Evolutionary conservation across 805 yeast genomes (phyloP).

Genomic region (Kluyveromyces lactis): DNA sequence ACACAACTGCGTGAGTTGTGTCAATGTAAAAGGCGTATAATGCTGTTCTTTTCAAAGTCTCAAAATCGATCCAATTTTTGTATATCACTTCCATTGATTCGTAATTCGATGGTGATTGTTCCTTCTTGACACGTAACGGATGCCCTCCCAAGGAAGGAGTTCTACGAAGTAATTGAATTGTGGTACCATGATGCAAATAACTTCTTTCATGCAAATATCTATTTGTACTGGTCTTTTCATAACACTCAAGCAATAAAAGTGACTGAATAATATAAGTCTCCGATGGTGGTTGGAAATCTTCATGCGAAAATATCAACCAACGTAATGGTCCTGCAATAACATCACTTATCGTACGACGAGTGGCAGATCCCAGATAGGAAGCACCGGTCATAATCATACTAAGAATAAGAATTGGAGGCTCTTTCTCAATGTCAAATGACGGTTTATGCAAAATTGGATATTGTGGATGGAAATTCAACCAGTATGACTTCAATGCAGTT

Average conservation of each 20-base stretch:
- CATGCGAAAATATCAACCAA: slow-evolving; percentile 60
- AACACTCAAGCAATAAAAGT: slow-evolving; percentile 63
- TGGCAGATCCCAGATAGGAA: slow-evolving; percentile 29
- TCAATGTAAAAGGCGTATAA: slow-evolving; percentile 78
- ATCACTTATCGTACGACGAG: slow-evolving; percentile 21
- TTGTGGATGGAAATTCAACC: slow-evolving; percentile 51
- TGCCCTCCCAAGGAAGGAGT: slow-evolving; percentile 72
- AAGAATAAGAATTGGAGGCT: slow-evolving; percentile 44
- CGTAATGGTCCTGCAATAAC: slow-evolving; percentile 45
- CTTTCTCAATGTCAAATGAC: slow-evolving; percentile 39
- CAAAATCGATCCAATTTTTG: slow-evolving; percentile 67
- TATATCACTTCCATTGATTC: slow-evolving; percentile 23
- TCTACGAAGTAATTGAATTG: slow-evolving; percentile 68
- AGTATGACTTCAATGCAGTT: slow-evolving; percentile 31
- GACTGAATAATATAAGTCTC: slow-evolving; percentile 70
- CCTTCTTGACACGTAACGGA: slow-evolving; percentile 34
- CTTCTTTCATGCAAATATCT: slow-evolving; percentile 73
- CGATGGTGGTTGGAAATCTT: slow-evolving; percentile 71
- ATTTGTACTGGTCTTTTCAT: slow-evolving; percentile 65
- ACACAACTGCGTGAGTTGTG: slow-evolving; percentile 67
- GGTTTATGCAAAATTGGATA: slow-evolving; percentile 41
- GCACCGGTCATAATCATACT: slow-evolving; percentile 53
- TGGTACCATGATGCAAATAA: slow-evolving; percentile 80
- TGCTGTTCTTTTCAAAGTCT: slow-evolving; percentile 68
- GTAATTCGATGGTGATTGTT: slow-evolving; percentile 15